Evolutionary conservation across 768 basidiomycete species (phyloP), one percentile per base, ranked within the genome.

Genomic region (Phanerodontia chrysosporium): DNA sequence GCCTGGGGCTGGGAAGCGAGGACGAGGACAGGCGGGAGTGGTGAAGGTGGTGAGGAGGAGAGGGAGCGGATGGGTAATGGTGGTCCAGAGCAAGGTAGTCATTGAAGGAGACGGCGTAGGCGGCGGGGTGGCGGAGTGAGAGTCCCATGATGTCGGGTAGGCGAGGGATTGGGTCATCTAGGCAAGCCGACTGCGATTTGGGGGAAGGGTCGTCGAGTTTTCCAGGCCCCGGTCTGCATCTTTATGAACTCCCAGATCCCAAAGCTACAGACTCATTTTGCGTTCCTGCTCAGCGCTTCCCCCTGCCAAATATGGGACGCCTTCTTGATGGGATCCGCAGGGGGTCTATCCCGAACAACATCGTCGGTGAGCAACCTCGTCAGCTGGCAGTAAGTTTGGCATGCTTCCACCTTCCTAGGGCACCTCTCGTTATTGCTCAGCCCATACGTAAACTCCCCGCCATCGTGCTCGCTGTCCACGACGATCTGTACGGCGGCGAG

Each of bases 51-150:
- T 42, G 10, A 57, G 51, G 16, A 44, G 42, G 22, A 32, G 32
- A 3, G 35, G 39, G 3, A 30, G 53, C 21, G 27, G n/a, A n/a
- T n/a, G 32, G 32, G 36, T 39, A 29, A 36, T 25, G 44, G 49
- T 28, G 13, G 55, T 55, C 29, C 54, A 42, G 36, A 28, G 52
- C 6, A 10, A 62, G 48, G 56, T 62, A 58, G 45, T 58, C 51
- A 51, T 21, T 21, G 29, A 35, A 55, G 58, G 52, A 18, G 39
- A 16, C 22, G 57, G 46, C 29, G 16, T 10, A 54, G 54, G 39
- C 36, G 63, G 67, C 35, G 64, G 63, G 36, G 65, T 39, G 73
- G 66, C n/a, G 67, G 16, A 45, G 30, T 32, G 30, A 18, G 45
- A 39, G 42, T 18, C 30, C 39, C 39, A 42, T 8, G 39, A 4